phyloP scores from a whole-genome alignment of 352 stramenopile species.

The Globisporangium iwayamae region DNA sequence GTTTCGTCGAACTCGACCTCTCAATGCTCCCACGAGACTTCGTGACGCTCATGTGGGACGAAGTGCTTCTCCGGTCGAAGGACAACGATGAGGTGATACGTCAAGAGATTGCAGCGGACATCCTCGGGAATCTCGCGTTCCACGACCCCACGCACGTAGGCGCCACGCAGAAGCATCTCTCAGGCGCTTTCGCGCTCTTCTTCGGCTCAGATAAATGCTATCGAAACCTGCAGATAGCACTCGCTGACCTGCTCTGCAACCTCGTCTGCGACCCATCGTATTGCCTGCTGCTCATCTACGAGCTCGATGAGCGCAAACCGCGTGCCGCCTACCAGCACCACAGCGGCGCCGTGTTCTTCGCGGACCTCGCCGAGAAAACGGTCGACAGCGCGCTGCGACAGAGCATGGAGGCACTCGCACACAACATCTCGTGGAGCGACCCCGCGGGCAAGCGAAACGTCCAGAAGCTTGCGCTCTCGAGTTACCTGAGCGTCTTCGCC shows the following conservation, averaged over 20 bases:
- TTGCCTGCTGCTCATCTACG: conserved; percentile 62
- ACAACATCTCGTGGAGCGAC: conserved; percentile 78
- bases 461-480: conserved; percentile 67
- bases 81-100: conserved; percentile 13
- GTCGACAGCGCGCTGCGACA: conserved; percentile 37
- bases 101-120: conserved; percentile 34
- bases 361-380: conserved; percentile 38
- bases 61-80: conserved; percentile 16
- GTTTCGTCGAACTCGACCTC: conserved; percentile 20
- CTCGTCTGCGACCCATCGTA: conserved; percentile 40
- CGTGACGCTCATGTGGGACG: conserved; percentile 24
- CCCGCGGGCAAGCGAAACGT: conserved; percentile 55
- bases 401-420: conserved; percentile 61
- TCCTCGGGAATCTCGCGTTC: conserved; percentile 37
- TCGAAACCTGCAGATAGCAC: conserved; percentile 28
- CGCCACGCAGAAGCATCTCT: conserved; percentile 30
- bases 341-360: conserved; percentile 61
- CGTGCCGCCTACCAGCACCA: conserved; percentile 26
- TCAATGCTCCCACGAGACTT: conserved; percentile 19
- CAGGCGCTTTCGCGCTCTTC: conserved; percentile 30
- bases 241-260: conserved; percentile 63
- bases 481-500: conserved; percentile 53
- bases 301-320: conserved; percentile 58
- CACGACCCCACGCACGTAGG: conserved; percentile 12
- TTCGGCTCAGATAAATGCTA: conserved; percentile 15